A percentile compares a stretch with the other conserved stretches of the same genome.
Evolutionary conservation across 2,329 filamentous ascomycete genomes (phyloP).

Genomic region (Colletotrichum sp.): DNA sequence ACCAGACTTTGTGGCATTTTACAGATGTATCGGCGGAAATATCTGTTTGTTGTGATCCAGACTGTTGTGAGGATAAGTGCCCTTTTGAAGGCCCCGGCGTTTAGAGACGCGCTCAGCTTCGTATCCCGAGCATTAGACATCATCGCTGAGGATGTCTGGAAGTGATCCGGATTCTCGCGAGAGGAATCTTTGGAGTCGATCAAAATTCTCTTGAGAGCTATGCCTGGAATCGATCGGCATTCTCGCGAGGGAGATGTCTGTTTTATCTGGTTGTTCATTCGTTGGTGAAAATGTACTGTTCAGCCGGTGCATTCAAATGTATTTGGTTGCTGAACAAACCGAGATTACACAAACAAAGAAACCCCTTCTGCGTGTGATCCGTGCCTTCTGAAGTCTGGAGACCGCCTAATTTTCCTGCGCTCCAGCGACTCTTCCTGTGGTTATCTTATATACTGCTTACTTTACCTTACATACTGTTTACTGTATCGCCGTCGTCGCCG

Average conservation of each 20-base stretch:
- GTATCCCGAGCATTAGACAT: background rate
- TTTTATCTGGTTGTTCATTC: background rate
- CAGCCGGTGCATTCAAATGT: background rate
- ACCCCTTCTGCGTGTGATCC: background rate
- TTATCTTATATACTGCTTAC: background rate
- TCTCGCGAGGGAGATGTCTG: background rate
- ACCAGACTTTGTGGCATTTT: background rate
- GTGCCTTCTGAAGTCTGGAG: background rate
- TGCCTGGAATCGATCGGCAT: background rate
- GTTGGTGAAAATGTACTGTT: background rate
- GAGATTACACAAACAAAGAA: background rate
- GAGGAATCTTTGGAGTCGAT: background rate
- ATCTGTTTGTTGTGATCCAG: background rate
- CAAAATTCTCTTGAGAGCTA: background rate
- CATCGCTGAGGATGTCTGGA: background rate
- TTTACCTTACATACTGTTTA: background rate
- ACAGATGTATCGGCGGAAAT: background rate
- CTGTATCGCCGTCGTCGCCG: background rate
- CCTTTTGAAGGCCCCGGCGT: background rate
- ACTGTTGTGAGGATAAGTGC: background rate
- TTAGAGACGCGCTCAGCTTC: background rate
- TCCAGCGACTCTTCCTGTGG: background rate
- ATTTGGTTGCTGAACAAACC: background rate
- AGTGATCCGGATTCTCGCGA: background rate
- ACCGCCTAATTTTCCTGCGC: background rate